Conservation (phyloP, 2,329 filamentous ascomycete genomes). For the Dactylellina leptospora region DNA sequence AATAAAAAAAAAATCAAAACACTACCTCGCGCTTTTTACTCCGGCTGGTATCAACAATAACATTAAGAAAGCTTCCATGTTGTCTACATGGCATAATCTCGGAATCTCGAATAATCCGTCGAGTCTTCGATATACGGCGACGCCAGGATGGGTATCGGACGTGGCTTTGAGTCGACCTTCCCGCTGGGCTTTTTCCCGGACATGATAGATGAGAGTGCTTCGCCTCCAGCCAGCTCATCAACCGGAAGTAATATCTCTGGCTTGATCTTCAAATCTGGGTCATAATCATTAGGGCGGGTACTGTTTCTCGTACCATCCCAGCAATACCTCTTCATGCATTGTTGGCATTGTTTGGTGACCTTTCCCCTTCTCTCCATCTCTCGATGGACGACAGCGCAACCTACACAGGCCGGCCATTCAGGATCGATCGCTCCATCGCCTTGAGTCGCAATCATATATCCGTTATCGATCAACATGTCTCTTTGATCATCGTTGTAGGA, state of each 20-base stretch:
- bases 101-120: constrained; percentile 27
- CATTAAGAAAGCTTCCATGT: too few species aligned
- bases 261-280: constrained; percentile 31
- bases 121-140: constrained; percentile 32
- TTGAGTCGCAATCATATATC: constrained; percentile 82
- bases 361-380: constrained; percentile 76
- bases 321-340: constrained; percentile 87
- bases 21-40: neutral
- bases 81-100: constrained; percentile 13
- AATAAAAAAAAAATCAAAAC: constrained; percentile 13
- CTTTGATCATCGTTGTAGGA: constrained; percentile 73
- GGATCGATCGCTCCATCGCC: constrained; percentile 78
- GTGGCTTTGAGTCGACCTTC: neutral
- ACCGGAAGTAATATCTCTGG: constrained; percentile 1
- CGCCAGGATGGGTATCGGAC: neutral
- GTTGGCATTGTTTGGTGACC: constrained; percentile 72
- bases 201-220: too few species aligned
- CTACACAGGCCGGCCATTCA: constrained; percentile 84
- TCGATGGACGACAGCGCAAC: constrained; percentile 82
- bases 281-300: constrained; percentile 18
- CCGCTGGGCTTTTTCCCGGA: too few species aligned
- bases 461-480: constrained; percentile 84
- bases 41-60: neutral
- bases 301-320: constrained; percentile 77
- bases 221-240: neutral